These are phyloP conservation scores for Fusarium drepaniforme DNA, from an alignment of 2,329 filamentous ascomycete genomes.

Conservation along the genomic window DNA sequence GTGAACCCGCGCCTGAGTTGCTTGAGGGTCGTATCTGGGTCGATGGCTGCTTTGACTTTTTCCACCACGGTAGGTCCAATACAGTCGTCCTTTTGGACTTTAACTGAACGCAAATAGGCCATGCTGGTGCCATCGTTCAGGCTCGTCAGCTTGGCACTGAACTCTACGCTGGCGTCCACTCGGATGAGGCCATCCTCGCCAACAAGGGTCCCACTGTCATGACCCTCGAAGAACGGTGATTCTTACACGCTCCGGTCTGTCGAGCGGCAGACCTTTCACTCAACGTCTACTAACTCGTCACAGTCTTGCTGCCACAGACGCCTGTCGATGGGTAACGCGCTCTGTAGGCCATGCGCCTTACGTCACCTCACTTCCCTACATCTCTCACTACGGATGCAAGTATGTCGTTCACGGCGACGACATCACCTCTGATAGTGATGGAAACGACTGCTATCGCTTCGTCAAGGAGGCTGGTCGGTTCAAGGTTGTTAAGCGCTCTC, in stretches of 20 bases:
- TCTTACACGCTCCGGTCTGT: neutral
- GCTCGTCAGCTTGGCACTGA: conserved; percentile 91
- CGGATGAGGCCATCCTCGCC: conserved; percentile 92
- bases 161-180: conserved; percentile 93
- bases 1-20: conserved; percentile 66
- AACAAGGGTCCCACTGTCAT: conserved; percentile 99
- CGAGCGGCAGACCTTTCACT: neutral
- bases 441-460: conserved; percentile 97
- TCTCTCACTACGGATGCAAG: conserved; percentile 93
- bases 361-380: conserved; percentile 93
- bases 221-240: conserved; percentile 86
- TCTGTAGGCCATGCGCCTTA: conserved; percentile 91
- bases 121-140: conserved; percentile 97
- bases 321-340: conserved; percentile 92
- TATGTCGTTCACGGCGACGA: conserved; percentile 98
- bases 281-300: conserved; percentile 13
- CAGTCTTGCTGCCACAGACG: conserved; percentile 89
- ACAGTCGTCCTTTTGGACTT: fast-evolving
- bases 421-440: conserved; percentile 93
- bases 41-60: conserved; percentile 99
- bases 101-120: conserved; percentile 67
- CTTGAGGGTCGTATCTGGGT: conserved; percentile 90
- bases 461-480: conserved; percentile 95
- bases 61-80: conserved; percentile 82
- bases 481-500: conserved; percentile 96